Conservation (phyloP, 1,139 yeast genomes). For the Taiozyma onychis region DNA sequence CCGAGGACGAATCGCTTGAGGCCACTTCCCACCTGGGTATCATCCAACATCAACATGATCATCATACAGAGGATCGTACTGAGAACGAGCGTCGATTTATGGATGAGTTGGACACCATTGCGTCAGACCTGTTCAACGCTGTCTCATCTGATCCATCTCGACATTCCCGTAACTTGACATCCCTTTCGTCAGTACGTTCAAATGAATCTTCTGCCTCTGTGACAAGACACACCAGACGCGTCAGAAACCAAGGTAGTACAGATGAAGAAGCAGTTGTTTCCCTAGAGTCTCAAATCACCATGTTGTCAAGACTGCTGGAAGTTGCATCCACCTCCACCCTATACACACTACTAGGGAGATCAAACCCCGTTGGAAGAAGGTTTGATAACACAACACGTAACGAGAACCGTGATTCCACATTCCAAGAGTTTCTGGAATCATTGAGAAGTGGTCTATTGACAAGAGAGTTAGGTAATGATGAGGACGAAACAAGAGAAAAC, state of each 20-base stretch:
- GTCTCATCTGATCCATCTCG: conserved; percentile 5
- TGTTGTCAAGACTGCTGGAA: conserved; percentile 38
- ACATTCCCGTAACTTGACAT: not conserved
- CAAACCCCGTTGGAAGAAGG: conserved; percentile 23
- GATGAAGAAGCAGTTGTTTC: conserved; percentile 7
- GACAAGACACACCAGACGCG: not conserved
- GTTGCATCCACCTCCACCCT: conserved; percentile 44
- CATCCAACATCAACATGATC: not conserved
- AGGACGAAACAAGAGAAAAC: conserved; percentile 8
- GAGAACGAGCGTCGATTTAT: conserved; percentile 8
- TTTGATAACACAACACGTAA: conserved; percentile 22
- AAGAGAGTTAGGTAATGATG: conserved; percentile 27
- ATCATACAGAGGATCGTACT: not conserved
- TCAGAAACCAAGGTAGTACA: not conserved
- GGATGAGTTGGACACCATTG: conserved; percentile 18
- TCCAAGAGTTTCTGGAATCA: conserved; percentile 34
- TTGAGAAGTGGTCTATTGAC: conserved; percentile 36
- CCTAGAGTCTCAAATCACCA: conserved; percentile 32
- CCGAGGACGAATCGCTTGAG: conserved; percentile 1
- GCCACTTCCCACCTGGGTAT: conserved; percentile 5
- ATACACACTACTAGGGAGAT: conserved; percentile 31
- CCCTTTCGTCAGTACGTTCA: not conserved
- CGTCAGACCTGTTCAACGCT: conserved; percentile 12
- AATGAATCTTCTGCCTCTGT: not conserved
- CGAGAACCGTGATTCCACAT: conserved; percentile 25